A percentile compares a stretch with the other conserved stretches of the same genome.
These are phyloP conservation scores for Soucietia sequanensis DNA, from an alignment of 805 yeast genomes.

Conservation along the genomic window DNA sequence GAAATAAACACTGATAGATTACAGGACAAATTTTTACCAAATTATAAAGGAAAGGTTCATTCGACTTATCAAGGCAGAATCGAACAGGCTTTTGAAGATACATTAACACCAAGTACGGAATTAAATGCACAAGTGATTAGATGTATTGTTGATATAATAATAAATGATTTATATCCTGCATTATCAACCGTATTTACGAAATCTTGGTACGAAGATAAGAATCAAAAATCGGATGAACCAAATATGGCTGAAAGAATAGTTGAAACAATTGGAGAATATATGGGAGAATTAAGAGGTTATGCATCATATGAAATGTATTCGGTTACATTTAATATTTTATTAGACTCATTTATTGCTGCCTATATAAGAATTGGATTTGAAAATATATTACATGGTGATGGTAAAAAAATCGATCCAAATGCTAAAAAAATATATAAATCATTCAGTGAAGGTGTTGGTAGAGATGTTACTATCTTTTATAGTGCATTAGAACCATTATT, in stretches of 20 bases:
- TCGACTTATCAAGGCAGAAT: constrained; percentile 35
- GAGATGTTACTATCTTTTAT: constrained; percentile 39
- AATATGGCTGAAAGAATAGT: constrained; percentile 58
- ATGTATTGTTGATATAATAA: constrained; percentile 62
- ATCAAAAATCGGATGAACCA: constrained; percentile 26
- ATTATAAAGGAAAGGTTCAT: constrained; percentile 59
- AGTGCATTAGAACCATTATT: constrained; percentile 35
- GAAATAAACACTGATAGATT: constrained; percentile 70
- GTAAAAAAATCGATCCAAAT: constrained; percentile 40
- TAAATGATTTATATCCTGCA: constrained; percentile 68
- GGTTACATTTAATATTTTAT: constrained; percentile 35
- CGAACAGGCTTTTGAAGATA: constrained; percentile 36
- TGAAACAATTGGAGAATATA: constrained; percentile 74
- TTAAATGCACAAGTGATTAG: constrained; percentile 77
- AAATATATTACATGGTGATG: constrained; percentile 40
- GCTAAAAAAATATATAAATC: constrained; percentile 35
- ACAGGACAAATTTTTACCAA: constrained; percentile 63
- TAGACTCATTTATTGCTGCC: constrained; percentile 37
- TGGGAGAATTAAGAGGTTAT: constrained; percentile 57
- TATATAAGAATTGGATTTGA: constrained; percentile 41
- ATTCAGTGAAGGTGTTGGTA: constrained; percentile 35
- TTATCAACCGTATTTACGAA: constrained; percentile 63
- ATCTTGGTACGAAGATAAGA: constrained; percentile 62
- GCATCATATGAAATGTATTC: constrained; percentile 42
- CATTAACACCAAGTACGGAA: constrained; percentile 66